Conservation (phyloP, 1,284 basidiomycete species). For the Laetiporus sulphureus region DNA sequence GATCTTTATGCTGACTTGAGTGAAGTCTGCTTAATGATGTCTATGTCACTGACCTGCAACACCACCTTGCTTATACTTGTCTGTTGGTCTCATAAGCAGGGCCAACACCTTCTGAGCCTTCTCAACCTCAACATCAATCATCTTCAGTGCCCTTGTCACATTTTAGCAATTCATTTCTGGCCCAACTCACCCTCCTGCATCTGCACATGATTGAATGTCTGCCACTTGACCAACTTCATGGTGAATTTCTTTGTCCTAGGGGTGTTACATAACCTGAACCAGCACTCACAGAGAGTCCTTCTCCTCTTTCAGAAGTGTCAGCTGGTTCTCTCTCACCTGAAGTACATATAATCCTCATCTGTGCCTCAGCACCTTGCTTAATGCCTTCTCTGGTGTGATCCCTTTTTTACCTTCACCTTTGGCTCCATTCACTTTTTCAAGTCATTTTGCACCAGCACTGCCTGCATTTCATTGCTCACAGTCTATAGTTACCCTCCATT, state of each 20-base stretch:
- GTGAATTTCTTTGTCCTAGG: background rate
- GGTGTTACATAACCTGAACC: background rate
- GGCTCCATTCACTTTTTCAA: background rate
- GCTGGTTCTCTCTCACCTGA: background rate
- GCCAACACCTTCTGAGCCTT: background rate
- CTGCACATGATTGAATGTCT: background rate
- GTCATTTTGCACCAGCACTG: background rate
- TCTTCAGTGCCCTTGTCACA: background rate
- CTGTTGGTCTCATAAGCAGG: background rate
- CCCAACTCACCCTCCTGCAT: background rate
- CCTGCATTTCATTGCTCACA: no score
- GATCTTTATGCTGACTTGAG: background rate
- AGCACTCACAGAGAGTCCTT: background rate
- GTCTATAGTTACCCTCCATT: no score
- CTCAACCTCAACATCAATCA: background rate
- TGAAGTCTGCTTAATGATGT: background rate
- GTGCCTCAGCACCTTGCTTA: background rate
- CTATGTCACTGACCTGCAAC: background rate
- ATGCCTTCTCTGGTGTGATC: background rate
- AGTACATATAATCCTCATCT: background rate
- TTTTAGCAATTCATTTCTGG: background rate
- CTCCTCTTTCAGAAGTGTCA: background rate
- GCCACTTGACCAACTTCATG: background rate
- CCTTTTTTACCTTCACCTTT: background rate
- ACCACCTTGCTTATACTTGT: background rate